Evolutionary conservation across 2,329 filamentous ascomycete species (phyloP), one percentile per base, ranked within the genome.

Genomic region (Trichoderma semiorbis): DNA sequence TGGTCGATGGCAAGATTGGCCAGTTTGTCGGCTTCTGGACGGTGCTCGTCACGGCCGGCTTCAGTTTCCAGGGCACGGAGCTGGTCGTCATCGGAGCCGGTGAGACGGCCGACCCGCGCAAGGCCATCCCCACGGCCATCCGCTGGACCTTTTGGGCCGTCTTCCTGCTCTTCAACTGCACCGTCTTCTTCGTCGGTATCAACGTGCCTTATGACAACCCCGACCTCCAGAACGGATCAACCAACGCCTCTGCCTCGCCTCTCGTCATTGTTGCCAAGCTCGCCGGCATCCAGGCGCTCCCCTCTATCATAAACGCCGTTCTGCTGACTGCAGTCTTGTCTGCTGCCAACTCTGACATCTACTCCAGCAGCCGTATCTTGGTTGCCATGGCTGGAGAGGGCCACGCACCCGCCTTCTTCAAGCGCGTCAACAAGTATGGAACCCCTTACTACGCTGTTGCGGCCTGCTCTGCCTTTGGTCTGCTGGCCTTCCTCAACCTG

Each of bases 41-140:
- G 36, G 89, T 91, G 18, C 82, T 93, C 53, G 87, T 92, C 74
- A 89, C 89, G 67, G 91, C 91, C 26, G 89, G 87, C n/a, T 92
- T 93, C 79, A 88, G 88, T 24, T 93, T 88, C 81, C 90, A 92
- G 79, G 92, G 92, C 55, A 89, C 91, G 3, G 93, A 95, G 81
- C 86, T 94, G 18, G 92, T 94, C 10, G 92, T 90, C 73, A 89
- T 95, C 62, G 91, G 91, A n/a, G 92, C 92, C 5, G 92, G 92
- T 73, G 93, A 95, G 82, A 91, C 91, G 8, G 87, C 88, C 62
- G 89, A 94, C 78, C 93, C 92, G 7, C 86, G 88, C 75, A 91
- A 90, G 81, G 90, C 88, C 18, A 91, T 95, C 65, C 93, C 93
- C 0, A 83, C 85, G 14, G 92, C 92, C 28, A 93, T 94, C 77